A percentile compares a stretch with the other conserved stretches of the same genome.
Conservation (phyloP, 352 stramenopile genomes). For the Sclerospora graminicola region DNA sequence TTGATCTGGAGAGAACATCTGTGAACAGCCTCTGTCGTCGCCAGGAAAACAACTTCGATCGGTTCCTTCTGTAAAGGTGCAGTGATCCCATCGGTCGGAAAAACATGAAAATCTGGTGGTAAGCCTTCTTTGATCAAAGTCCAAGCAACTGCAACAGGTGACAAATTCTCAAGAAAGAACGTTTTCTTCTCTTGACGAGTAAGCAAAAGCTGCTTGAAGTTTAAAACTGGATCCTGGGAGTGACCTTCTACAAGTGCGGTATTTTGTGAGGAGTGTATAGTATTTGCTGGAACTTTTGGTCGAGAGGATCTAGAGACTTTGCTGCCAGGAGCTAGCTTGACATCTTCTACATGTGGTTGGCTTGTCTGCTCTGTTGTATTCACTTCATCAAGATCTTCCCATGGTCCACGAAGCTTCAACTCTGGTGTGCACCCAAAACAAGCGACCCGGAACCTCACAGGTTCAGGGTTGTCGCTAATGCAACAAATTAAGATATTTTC, state of each 20-base stretch:
- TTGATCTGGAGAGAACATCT: conserved; percentile 50
- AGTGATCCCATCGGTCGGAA: conserved; percentile 62
- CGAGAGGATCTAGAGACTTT: too few species aligned
- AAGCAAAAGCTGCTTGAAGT: conserved; percentile 90
- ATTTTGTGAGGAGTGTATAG: too few species aligned
- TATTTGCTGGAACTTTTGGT: too few species aligned
- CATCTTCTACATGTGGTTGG: too few species aligned
- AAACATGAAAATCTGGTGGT: conserved; percentile 58
- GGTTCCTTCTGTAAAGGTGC: conserved; percentile 52
- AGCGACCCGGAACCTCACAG: conserved; percentile 79
- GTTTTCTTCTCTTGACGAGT: conserved; percentile 78
- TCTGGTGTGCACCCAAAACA: conserved; percentile 80
- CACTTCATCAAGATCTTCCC: conserved; percentile 40
- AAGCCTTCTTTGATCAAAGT: conserved; percentile 22
- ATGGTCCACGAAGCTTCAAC: conserved; percentile 76
- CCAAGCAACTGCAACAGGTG: conserved; percentile 70
- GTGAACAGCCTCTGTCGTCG: conserved; percentile 58
- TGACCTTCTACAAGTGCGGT: conserved; percentile 11
- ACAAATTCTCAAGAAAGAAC: conserved; percentile 84
- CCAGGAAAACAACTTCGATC: conserved; percentile 64
- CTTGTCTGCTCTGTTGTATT: too few species aligned
- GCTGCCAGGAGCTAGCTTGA: too few species aligned
- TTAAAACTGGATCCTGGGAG: conserved; percentile 29
- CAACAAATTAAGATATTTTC: conserved; percentile 83
- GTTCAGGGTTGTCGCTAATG: conserved; percentile 87